Base-by-base conservation (phyloP, 805 yeast species). In the Yarrowia yakushimensis region DNA sequence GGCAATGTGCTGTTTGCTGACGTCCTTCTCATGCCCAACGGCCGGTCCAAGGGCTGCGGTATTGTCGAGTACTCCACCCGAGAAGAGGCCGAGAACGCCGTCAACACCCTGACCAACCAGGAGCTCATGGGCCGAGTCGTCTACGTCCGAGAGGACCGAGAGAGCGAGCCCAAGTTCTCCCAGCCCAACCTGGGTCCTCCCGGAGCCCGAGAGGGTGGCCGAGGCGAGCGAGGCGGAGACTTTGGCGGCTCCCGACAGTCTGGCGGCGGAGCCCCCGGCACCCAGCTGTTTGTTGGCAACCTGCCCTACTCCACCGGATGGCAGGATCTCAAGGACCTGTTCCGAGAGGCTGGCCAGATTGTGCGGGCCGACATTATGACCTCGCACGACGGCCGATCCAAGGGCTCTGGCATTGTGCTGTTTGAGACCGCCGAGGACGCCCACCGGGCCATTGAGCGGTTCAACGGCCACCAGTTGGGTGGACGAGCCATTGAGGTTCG, bases 271-370 rank as follows among this genome's bases (percentile, higher is more conserved):
- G 68, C 70, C 57, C 76, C 80, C 13, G 81, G 81, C 39, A 69
- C 77, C 45, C 66, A 88, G 72, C 79, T 90, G 41, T 89, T 87
- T 73, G 84, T 89, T 43, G 89, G 89, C 31, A 90, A 92, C 72
- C 76, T 92, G 66, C 97, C 98, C 18, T 90, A 81, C 76, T 81
- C 87, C n/a, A 78, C 83, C 42, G 84, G 82, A 66, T 89, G 97
- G 96, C 90, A 87, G 72, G 88, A 87, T 52, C 79, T 92, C 68
- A 89, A 91, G 72, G 97, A 91, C 71, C 76, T 91, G 69, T 89
- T 92, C 81, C 81, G 88, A 67, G 81, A 80, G 50, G 85, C 82
- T 65, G 97, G 97, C 30, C 81, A 78, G 59, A 88, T 92, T n/a
- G 77, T 81, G 22, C 84, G 94, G 62, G 96, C 97, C 1, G 96